Conservation (phyloP, 1,284 basidiomycete genomes). For the Ganoderma boninense region DNA sequence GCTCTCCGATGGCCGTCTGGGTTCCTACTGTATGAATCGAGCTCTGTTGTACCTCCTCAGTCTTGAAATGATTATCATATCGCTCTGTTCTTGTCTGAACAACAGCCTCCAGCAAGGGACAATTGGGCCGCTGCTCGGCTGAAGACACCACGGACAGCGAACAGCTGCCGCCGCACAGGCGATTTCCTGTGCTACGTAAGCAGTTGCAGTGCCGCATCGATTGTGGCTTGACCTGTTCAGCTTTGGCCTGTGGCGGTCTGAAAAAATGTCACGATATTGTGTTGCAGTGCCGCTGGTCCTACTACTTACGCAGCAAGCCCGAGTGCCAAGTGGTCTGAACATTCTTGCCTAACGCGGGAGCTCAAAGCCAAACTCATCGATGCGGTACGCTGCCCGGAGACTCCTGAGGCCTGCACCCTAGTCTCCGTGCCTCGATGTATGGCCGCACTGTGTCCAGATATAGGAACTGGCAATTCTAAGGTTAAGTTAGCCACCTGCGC, state of each 20-base stretch:
- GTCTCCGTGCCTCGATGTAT: too few relatives aligned
- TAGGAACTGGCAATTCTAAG: neutral
- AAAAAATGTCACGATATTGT: neutral
- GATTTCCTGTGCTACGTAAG: too few relatives aligned
- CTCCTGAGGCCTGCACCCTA: too few relatives aligned
- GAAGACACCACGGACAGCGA: neutral
- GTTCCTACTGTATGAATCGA: neutral
- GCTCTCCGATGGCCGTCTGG: neutral
- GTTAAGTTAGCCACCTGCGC: neutral
- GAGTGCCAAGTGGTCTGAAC: too few relatives aligned
- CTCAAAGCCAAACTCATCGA: too few relatives aligned
- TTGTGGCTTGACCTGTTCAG: neutral
- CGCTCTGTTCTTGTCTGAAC: neutral
- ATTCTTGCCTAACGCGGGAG: too few relatives aligned
- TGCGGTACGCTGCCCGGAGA: too few relatives aligned
- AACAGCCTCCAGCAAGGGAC: neutral
- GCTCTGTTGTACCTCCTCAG: neutral
- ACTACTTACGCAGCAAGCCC: too few relatives aligned
- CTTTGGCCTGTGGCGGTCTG: neutral
- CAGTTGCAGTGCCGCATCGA: neutral
- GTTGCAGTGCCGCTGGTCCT: too few relatives aligned
- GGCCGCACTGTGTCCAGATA: neutral
- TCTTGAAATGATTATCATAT: neutral
- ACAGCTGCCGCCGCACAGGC: too few relatives aligned
- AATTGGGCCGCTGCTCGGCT: neutral